Base-by-base conservation (phyloP, 140 eudicot genomes). In the Cichorium intybus region DNA sequence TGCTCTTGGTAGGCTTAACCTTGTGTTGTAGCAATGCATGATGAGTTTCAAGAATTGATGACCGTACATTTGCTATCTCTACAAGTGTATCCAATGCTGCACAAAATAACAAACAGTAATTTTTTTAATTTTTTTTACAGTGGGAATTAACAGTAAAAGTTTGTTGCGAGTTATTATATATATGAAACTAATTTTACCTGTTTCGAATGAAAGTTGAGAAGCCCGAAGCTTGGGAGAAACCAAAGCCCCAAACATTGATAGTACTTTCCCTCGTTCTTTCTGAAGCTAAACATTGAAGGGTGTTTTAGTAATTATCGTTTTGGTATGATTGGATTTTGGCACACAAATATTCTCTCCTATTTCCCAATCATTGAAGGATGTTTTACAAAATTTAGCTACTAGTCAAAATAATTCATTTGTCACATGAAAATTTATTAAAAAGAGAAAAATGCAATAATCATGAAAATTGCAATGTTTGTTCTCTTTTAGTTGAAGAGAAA, bases 181-280 rank as follows among this genome's bases (percentile, higher is more conserved):
- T 39, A 39, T 2, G 14, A 11, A 4, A 17, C 31, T n/a, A 22
- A 60, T 10, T 49, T 64, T 71, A 91, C 97, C 97, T 75, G 83
- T 87, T 78, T 91, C 97, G 52, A 91, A 91, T 55, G 96, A 82
- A 62, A 76, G 75, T 60, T 91, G 97, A 62, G 97, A 80, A 60
- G 79, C 72, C n/a, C 91, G 88, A 68, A 91, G 85, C 88, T 87
- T 91, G 12, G 97, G 97, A 67, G 96, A 82, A 54, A 91, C 96
- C 77, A 91, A 62, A 4, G 77, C 72, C 62, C 97, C 97, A 72
- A 91, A 91, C 82, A 82, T 76, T 16, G 96, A 86, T 18, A 85
- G 84, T 10, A 87, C 73, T 64, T 82, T 91, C 6, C 68, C 69
- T 66, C 97, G 81, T 69, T 87, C 96, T 66, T 81, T 85, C 54